These are phyloP conservation scores for Pestalotiopsis sp. DNA, from an alignment of 2,329 filamentous ascomycete genomes.

Conservation along the genomic window DNA sequence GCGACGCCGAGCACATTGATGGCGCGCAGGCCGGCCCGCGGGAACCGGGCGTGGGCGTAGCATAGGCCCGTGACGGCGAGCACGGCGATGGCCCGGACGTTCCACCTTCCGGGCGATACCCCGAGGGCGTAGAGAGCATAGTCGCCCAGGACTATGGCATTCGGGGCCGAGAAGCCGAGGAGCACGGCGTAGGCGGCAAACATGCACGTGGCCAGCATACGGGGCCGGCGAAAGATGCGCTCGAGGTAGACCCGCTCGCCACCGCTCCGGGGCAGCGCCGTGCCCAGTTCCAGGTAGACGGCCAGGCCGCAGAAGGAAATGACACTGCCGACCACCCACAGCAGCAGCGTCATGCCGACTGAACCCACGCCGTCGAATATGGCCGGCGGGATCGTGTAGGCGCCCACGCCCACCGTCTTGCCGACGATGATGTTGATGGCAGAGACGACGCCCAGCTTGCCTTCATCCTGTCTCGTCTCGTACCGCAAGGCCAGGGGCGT, in stretches of 20 bases:
- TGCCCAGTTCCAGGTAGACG: conserved; percentile 49
- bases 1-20: conserved; percentile 51
- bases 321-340: conserved; percentile 55
- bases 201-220: conserved; percentile 17
- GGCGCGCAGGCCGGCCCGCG: conserved; percentile 48
- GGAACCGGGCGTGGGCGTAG: conserved; percentile 46
- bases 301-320: conserved; percentile 48
- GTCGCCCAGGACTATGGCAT: conserved; percentile 54
- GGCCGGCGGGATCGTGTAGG: conserved; percentile 60
- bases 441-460: conserved; percentile 37
- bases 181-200: conserved; percentile 45
- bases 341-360: conserved; percentile 53
- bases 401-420: conserved; percentile 43
- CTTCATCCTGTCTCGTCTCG: conserved; percentile 20
- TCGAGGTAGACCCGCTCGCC: conserved; percentile 59
- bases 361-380: conserved; percentile 57
- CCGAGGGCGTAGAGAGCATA: conserved; percentile 51
- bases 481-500: conserved; percentile 18
- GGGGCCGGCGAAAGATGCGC: conserved; percentile 46
- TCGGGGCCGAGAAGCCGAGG: conserved; percentile 53
- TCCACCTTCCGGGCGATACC: conserved; percentile 45
- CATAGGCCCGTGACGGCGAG: conserved; percentile 49
- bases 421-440: conserved; percentile 40
- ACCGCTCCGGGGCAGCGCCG: conserved; percentile 46
- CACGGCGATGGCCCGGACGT: conserved; percentile 50